phyloP scores from a whole-genome alignment of 1,284 basidiomycete genomes.

The Sanghuangporus weigelae region DNA sequence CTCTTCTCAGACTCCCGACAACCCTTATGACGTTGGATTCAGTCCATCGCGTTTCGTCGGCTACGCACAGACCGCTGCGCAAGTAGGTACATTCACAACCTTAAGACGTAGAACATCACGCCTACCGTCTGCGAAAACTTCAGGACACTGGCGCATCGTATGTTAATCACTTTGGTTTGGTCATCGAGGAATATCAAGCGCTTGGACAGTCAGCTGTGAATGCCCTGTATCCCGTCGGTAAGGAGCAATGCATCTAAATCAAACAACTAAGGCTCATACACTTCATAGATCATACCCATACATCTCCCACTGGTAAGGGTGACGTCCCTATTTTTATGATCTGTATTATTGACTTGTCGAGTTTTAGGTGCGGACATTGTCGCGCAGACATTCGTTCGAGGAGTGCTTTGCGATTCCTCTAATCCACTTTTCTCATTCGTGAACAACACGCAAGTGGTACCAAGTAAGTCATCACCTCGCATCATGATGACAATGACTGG shows the following conservation, averaged over 20 bases:
- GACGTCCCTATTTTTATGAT: background rate
- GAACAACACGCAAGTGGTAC: background rate
- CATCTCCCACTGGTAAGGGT: constrained; percentile 5
- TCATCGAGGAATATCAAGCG: constrained; percentile 19
- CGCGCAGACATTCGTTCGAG: constrained; percentile 18
- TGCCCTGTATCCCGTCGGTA: constrained; percentile 20
- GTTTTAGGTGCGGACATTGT: constrained; percentile 16
- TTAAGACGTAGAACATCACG: background rate
- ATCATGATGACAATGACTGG: background rate
- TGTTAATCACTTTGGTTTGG: constrained; percentile 21
- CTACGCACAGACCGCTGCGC: constrained; percentile 21
- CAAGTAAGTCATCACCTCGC: background rate
- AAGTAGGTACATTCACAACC: background rate
- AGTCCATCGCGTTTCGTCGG: constrained; percentile 20
- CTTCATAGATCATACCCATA: constrained; percentile 7
- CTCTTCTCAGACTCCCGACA: constrained; percentile 24
- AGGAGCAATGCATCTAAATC: constrained; percentile 13
- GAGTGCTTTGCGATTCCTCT: constrained; percentile 7
- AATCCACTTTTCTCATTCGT: constrained; percentile 7
- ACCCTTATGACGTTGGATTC: constrained; percentile 20
- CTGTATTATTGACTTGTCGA: background rate
- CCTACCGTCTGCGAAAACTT: background rate
- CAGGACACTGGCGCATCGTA: constrained; percentile 20
- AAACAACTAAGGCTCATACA: constrained; percentile 2
- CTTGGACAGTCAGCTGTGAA: constrained; percentile 20